Percentiles rank a stretch among this genome's conserved stretches.
Evolutionary conservation across 2,329 filamentous ascomycete species (phyloP).

Genomic region (Cordyceps tenuipes): DNA sequence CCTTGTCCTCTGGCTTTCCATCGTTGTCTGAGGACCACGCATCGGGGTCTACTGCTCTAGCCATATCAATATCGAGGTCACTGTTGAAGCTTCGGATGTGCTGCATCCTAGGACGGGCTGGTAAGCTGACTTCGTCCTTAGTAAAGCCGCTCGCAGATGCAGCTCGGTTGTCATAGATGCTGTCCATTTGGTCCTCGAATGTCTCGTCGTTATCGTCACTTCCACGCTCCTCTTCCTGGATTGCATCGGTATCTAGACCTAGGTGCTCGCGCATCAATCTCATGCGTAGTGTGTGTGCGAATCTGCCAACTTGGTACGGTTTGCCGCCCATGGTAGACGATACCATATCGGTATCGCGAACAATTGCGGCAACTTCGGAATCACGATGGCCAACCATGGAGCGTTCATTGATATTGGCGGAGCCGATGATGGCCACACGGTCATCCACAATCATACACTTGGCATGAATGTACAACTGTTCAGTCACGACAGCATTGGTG

Average conservation of each 20-base stretch:
- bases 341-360: slow-evolving; percentile 88
- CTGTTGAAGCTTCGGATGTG: slow-evolving; percentile 60
- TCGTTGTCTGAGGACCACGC: slow-evolving; percentile 14
- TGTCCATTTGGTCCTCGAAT: slow-evolving; percentile 52
- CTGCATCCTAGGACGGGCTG: slow-evolving; percentile 18
- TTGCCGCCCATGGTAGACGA: slow-evolving; percentile 85
- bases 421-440: slow-evolving; percentile 85
- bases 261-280: slow-evolving; percentile 95
- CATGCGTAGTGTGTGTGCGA: slow-evolving; percentile 86
- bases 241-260: slow-evolving; percentile 87
- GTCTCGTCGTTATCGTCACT: slow-evolving; percentile 53
- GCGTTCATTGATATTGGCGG: slow-evolving; percentile 96
- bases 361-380: slow-evolving; percentile 82
- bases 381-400: slow-evolving; percentile 90
- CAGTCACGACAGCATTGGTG: slow-evolving; percentile 76
- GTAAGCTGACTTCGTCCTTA: slow-evolving; percentile 26
- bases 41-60: slow-evolving; percentile 39
- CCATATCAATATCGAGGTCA: slow-evolving; percentile 38
- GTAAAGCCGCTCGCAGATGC: slow-evolving; percentile 19
- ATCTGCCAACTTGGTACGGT: slow-evolving; percentile 83
- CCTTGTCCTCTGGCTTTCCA: slow-evolving; percentile 15
- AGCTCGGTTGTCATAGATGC: slow-evolving; percentile 47
- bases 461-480: slow-evolving; percentile 96
- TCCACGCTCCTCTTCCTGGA: slow-evolving; percentile 69
- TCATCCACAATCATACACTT: slow-evolving; percentile 97